Percentiles rank a stretch among this genome's conserved stretches.
Evolutionary conservation across 768 basidiomycete species (phyloP).

Genomic region (Russula compacta): DNA sequence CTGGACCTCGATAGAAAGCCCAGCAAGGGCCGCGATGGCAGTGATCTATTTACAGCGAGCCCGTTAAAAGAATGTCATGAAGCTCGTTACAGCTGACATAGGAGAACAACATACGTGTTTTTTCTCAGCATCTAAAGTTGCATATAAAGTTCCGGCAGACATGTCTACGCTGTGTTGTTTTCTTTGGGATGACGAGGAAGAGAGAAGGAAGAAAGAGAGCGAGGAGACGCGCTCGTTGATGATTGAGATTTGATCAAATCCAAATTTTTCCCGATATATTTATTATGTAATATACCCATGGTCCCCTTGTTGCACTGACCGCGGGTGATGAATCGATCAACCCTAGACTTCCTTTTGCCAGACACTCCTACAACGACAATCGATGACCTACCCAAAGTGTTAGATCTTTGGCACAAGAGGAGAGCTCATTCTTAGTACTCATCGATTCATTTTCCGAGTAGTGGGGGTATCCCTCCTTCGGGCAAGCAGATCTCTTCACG

Average conservation of each 20-base stretch:
- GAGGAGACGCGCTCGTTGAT: slow-evolving; percentile 14
- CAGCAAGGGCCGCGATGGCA: slow-evolving; percentile 52
- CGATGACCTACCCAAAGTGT: too few species aligned
- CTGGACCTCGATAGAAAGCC: slow-evolving; percentile 47
- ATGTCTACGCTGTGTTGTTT: slow-evolving; percentile 29
- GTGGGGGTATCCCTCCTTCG: too few species aligned
- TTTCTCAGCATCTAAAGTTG: slow-evolving; percentile 32
- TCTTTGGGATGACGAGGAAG: slow-evolving; percentile 11
- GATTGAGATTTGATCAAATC: slow-evolving; percentile 14
- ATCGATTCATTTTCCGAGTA: too few species aligned
- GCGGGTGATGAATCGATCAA: too few species aligned
- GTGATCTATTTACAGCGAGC: slow-evolving; percentile 29
- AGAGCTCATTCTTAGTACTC: too few species aligned
- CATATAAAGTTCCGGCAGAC: slow-evolving; percentile 60
- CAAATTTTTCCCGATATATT: slow-evolving; percentile 7
- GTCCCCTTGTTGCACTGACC: too few species aligned
- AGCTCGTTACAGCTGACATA: background rate
- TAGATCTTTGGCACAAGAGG: too few species aligned
- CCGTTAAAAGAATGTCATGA: background rate
- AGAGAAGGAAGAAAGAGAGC: slow-evolving; percentile 16
- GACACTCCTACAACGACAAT: too few species aligned
- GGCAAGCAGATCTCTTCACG: too few species aligned
- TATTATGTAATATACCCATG: slow-evolving; percentile 9
- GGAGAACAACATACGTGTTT: slow-evolving; percentile 38
- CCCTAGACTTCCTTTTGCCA: too few species aligned